Conservation (phyloP, 345 rosid genomes). For the Hibiscus tridactylites region DNA sequence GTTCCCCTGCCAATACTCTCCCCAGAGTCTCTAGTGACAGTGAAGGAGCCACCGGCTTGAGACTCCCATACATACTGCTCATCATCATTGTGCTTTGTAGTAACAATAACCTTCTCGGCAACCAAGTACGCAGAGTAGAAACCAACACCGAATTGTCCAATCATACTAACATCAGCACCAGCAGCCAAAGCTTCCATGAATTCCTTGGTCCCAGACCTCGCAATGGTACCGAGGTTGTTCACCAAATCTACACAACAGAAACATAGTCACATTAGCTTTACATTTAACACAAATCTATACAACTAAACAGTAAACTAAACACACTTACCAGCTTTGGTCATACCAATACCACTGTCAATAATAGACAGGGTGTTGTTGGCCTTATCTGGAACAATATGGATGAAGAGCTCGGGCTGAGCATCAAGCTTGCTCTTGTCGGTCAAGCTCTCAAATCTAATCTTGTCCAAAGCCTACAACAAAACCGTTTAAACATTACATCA, state of each 20-base stretch:
- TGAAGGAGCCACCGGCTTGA: constrained; percentile 92
- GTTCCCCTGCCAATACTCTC: constrained; percentile 79
- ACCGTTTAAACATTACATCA: neutral
- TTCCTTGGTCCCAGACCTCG: constrained; percentile 85
- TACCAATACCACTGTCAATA: constrained; percentile 75
- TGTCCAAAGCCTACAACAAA: constrained; percentile 57
- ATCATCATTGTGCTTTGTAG: constrained; percentile 77
- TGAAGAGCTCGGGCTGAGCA: constrained; percentile 73
- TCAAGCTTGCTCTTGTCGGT: constrained; percentile 89
- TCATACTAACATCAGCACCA: constrained; percentile 89
- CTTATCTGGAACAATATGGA: constrained; percentile 74
- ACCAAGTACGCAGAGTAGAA: constrained; percentile 81
- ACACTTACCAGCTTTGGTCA: constrained; percentile 85
- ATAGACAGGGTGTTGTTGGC: constrained; percentile 49
- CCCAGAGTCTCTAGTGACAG: constrained; percentile 67
- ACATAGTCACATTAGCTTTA: neutral
- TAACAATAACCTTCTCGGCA: constrained; percentile 71
- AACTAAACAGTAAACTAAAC: neutral
- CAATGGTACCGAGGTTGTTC: constrained; percentile 83
- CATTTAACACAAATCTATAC: neutral
- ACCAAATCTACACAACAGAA: constrained; percentile 50
- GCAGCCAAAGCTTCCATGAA: constrained; percentile 86
- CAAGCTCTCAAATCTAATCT: constrained; percentile 79
- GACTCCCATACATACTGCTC: constrained; percentile 93
- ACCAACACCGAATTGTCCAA: constrained; percentile 87